Conservation (phyloP, 495 filamentous ascomycete genomes). For the Letharia lupina region DNA sequence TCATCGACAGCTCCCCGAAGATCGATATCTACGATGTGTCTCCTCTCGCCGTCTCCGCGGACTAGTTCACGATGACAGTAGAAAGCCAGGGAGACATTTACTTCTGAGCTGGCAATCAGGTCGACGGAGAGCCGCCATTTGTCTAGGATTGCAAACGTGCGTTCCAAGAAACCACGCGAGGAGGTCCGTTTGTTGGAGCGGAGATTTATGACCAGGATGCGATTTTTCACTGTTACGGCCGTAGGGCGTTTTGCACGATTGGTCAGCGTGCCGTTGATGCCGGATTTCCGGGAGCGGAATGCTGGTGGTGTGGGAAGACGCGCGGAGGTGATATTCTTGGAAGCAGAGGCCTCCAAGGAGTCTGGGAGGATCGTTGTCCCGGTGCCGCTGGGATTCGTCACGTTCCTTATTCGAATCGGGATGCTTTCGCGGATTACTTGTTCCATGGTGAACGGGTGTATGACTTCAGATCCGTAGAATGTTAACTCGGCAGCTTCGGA, state of each 20-base stretch:
- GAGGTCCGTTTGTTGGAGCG: conserved; percentile 84
- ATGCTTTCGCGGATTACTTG: conserved; percentile 89
- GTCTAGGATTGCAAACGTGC: conserved; percentile 78
- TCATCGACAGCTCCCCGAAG: conserved; percentile 60
- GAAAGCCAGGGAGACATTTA: conserved; percentile 90
- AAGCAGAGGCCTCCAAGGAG: neutral
- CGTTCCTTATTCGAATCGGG: conserved; percentile 93
- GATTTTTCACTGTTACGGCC: conserved; percentile 91
- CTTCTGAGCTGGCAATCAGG: conserved; percentile 86
- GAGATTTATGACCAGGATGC: conserved; percentile 88
- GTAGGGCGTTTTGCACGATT: conserved; percentile 63
- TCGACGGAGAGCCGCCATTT: conserved; percentile 75
- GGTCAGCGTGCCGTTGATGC: conserved; percentile 22
- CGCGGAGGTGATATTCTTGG: neutral
- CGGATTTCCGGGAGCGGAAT: neutral
- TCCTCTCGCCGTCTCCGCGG: conserved; percentile 49
- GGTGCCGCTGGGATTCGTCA: conserved; percentile 80
- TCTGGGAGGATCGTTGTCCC: conserved; percentile 74
- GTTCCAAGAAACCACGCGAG: conserved; percentile 83
- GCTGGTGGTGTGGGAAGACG: neutral
- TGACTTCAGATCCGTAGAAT: conserved; percentile 90
- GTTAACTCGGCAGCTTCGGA: conserved; percentile 83
- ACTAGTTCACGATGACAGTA: conserved; percentile 53
- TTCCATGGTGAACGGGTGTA: conserved; percentile 97
- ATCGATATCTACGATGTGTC: conserved; percentile 54